phyloP scores from a whole-genome alignment of 352 stramenopile species.

The Globisporangium spinosum region DNA sequence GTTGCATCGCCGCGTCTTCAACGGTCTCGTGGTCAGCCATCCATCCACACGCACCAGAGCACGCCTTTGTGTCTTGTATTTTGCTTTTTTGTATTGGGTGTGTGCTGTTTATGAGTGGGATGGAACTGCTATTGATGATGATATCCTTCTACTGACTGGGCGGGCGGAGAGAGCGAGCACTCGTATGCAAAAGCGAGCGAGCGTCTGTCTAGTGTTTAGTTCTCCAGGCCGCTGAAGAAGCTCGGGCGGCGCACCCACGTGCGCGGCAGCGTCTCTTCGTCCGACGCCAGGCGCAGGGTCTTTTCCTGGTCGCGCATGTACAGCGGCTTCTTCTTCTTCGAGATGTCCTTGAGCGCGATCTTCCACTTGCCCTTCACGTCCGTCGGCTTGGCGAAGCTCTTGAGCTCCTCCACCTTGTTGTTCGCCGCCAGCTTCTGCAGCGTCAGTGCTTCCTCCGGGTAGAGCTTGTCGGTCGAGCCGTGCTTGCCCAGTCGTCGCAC shows the following conservation, averaged over 20 bases:
- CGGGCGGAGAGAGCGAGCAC: not conserved
- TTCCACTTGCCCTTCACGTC: conserved; percentile 61
- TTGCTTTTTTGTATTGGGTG: conserved; percentile 9
- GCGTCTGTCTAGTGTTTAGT: conserved; percentile 22
- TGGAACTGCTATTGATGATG: conserved; percentile 5
- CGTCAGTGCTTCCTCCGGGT: conserved; percentile 69
- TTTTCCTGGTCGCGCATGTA: conserved; percentile 56
- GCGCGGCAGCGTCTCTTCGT: conserved; percentile 73
- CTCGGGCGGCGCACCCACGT: conserved; percentile 77
- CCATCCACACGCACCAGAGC: not conserved
- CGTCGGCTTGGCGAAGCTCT: conserved; percentile 75
- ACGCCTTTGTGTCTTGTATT: not conserved
- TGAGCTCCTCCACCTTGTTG: conserved; percentile 65
- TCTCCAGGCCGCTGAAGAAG: conserved; percentile 68
- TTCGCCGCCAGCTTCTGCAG: conserved; percentile 70
- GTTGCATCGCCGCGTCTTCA: no score
- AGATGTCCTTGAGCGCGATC: conserved; percentile 81
- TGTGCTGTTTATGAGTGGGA: conserved; percentile 5
- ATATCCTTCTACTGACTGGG: conserved; percentile 15
- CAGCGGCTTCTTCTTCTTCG: conserved; percentile 74
- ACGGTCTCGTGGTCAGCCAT: no score
- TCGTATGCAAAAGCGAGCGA: not conserved
- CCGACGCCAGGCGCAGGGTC: conserved; percentile 61
- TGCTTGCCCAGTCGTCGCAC: conserved; percentile 80
- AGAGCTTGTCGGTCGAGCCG: conserved; percentile 76